Percentiles rank a stretch among this genome's conserved stretches.
These are phyloP conservation scores for Rhodotorula sp. DNA, from an alignment of 1,284 basidiomycete genomes.

Conservation along the genomic window DNA sequence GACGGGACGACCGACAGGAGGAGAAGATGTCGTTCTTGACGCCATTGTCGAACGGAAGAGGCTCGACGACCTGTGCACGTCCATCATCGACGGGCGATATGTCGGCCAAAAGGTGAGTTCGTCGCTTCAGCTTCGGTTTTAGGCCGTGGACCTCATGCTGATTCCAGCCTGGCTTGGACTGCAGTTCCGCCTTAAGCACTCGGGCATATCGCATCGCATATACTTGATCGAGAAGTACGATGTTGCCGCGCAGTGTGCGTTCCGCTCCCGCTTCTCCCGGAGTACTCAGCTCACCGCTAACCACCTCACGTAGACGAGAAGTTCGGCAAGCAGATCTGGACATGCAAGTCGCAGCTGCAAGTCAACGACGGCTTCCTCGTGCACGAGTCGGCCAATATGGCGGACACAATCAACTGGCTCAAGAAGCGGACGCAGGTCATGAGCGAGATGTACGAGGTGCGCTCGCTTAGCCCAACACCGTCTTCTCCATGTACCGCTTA, in stretches of 20 bases:
- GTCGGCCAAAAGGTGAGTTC: slow-evolving; percentile 56
- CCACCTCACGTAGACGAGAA: slow-evolving; percentile 18
- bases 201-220: slow-evolving; percentile 54
- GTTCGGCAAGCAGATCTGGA: slow-evolving; percentile 47
- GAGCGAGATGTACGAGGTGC: slow-evolving; percentile 48
- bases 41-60: slow-evolving; percentile 59
- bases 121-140: neutral
- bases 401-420: slow-evolving; percentile 56
- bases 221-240: slow-evolving; percentile 59
- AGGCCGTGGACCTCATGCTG: neutral
- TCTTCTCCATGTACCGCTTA: neutral
- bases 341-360: slow-evolving; percentile 55
- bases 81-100: slow-evolving; percentile 57
- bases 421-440: slow-evolving; percentile 54
- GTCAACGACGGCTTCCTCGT: slow-evolving; percentile 58
- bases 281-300: slow-evolving; percentile 11
- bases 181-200: slow-evolving; percentile 54
- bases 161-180: neutral
- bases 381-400: slow-evolving; percentile 54
- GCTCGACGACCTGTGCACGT: slow-evolving; percentile 56
- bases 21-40: slow-evolving; percentile 56
- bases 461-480: neutral
- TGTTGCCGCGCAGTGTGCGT: slow-evolving; percentile 44
- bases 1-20: slow-evolving; percentile 12
- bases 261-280: slow-evolving; percentile 13